These are phyloP conservation scores for Cyclospora cayetanensis DNA, from an alignment of 169 alveolate genomes.

Conservation along the genomic window DNA sequence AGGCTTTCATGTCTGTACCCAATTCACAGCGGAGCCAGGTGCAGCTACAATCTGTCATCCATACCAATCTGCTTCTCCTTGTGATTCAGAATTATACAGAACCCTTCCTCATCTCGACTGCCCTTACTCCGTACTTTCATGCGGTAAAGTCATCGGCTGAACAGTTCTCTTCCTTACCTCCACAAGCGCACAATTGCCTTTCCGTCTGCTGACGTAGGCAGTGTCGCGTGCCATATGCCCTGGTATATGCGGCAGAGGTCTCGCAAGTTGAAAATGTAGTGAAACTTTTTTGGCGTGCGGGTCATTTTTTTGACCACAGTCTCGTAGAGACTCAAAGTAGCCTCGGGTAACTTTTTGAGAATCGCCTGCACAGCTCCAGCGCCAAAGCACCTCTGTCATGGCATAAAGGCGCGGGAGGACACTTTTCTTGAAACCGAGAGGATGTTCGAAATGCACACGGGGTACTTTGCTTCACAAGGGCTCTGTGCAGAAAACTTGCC, in stretches of 20 bases:
- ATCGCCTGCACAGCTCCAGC: slow-evolving; percentile 49
- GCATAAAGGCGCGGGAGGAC: too few species aligned
- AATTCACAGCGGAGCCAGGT: neutral
- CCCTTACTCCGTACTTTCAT: neutral
- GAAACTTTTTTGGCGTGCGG: slow-evolving; percentile 94
- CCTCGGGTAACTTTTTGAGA: slow-evolving; percentile 84
- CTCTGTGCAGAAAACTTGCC: neutral
- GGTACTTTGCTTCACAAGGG: too few species aligned
- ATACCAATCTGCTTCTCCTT: too few species aligned
- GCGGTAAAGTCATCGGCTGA: neutral
- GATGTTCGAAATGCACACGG: too few species aligned
- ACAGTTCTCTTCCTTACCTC: slow-evolving; percentile 72
- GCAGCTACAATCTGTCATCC: neutral
- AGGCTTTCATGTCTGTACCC: slow-evolving; percentile 89
- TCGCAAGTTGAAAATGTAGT: slow-evolving; percentile 94
- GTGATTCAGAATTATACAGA: neutral
- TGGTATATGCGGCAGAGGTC: slow-evolving; percentile 94
- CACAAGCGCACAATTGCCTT: slow-evolving; percentile 89
- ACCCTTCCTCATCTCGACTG: neutral
- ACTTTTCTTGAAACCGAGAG: too few species aligned
- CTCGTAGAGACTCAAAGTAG: slow-evolving; percentile 87
- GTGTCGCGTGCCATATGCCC: slow-evolving; percentile 88
- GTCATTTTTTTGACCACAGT: slow-evolving; percentile 86
- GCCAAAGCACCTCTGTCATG: too few species aligned
- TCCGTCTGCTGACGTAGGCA: slow-evolving; percentile 82